Percentiles rank a stretch among this genome's conserved stretches.
Conservation (phyloP, 768 basidiomycete species). For the Russula emetica region DNA sequence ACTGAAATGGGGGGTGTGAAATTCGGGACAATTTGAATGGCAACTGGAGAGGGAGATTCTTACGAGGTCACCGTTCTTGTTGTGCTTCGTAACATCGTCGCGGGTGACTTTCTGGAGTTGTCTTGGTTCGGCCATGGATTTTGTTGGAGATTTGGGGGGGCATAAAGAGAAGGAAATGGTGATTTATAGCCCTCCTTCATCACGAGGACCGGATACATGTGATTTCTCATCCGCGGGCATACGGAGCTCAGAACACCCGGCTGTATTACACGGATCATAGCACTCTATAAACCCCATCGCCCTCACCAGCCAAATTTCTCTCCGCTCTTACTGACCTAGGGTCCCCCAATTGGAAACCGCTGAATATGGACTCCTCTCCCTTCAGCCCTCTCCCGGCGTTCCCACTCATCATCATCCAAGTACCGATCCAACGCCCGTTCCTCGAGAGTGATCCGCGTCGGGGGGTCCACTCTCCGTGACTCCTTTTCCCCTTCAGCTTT, state of each 20-base stretch:
- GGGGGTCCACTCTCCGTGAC: constrained; percentile 3
- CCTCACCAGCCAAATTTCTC: too few relatives aligned
- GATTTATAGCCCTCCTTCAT: constrained; percentile 3
- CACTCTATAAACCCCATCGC: too few relatives aligned
- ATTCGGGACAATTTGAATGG: background rate
- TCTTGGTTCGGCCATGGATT: constrained; percentile 31
- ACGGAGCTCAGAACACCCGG: too few relatives aligned
- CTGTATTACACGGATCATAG: too few relatives aligned
- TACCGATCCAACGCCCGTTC: constrained; percentile 54
- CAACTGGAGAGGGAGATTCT: constrained; percentile 28
- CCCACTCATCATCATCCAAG: constrained; percentile 70
- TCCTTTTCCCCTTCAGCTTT: constrained; percentile 30
- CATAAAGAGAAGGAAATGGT: background rate
- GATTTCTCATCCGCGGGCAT: background rate
- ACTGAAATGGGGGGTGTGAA: constrained; percentile 39
- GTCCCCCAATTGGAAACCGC: background rate
- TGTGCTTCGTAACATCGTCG: constrained; percentile 80
- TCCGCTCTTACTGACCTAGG: too few relatives aligned
- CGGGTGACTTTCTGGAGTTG: constrained; percentile 48
- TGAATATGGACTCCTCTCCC: constrained; percentile 30
- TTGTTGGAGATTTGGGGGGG: background rate
- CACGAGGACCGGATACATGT: background rate
- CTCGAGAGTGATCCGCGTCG: constrained; percentile 35
- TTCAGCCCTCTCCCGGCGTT: constrained; percentile 38
- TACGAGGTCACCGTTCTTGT: constrained; percentile 71